Evolutionary conservation across 306 rosid genomes (phyloP).

Genomic region (Quillaja saponaria): DNA sequence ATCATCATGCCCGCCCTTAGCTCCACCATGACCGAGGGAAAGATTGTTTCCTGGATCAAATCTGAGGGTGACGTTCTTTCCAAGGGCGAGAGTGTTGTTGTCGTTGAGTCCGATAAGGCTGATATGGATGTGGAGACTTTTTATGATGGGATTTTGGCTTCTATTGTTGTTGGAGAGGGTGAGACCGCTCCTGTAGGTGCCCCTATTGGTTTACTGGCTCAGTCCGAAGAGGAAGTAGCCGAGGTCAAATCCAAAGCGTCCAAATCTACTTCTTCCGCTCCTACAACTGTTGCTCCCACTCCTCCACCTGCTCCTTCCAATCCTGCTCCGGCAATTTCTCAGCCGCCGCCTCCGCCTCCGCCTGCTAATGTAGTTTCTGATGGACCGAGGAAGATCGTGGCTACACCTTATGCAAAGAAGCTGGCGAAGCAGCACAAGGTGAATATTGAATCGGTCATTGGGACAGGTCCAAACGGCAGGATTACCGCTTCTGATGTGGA

Average conservation of each 20-base stretch:
- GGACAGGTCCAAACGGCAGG: constrained; percentile 79
- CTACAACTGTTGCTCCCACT: constrained; percentile 35
- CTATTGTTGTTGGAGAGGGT: constrained; percentile 77
- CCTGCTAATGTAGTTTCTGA: constrained; percentile 37
- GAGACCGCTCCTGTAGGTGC: constrained; percentile 88
- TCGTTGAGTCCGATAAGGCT: constrained; percentile 89
- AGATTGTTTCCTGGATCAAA: constrained; percentile 89
- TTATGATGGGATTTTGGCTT: constrained; percentile 85
- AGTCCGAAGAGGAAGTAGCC: constrained; percentile 66
- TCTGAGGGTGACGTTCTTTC: constrained; percentile 86
- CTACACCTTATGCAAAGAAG: constrained; percentile 86
- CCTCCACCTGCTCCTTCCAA: constrained; percentile 41
- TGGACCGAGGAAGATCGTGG: constrained; percentile 65
- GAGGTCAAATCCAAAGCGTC: constrained; percentile 75
- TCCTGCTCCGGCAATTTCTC: constrained; percentile 54
- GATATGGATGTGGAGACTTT: constrained; percentile 95
- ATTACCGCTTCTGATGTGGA: constrained; percentile 79
- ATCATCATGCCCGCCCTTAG: constrained; percentile 99
- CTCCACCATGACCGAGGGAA: constrained; percentile 98
- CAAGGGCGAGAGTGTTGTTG: constrained; percentile 92
- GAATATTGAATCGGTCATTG: constrained; percentile 57
- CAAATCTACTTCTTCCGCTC: constrained; percentile 29
- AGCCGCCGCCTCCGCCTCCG: constrained; percentile 40
- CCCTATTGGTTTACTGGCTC: constrained; percentile 76
- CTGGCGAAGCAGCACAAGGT: constrained; percentile 89